These are phyloP conservation scores for Malassezia restricta DNA, from an alignment of 1,284 basidiomycete species.

Conservation along the genomic window DNA sequence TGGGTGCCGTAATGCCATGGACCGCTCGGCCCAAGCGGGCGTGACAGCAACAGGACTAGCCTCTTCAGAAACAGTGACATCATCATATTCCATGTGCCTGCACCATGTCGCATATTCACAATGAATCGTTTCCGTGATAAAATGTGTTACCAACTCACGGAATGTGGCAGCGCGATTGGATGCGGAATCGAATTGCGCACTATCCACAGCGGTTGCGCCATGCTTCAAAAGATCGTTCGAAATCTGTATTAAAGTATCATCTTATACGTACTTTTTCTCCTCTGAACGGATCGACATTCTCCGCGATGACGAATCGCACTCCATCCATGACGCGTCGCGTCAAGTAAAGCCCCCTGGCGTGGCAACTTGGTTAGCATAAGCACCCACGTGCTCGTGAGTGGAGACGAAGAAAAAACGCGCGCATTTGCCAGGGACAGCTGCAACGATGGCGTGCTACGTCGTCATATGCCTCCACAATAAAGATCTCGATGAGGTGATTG, in stretches of 20 bases:
- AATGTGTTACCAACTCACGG: conserved; percentile 3
- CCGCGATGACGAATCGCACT: conserved; percentile 3
- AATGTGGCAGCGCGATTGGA: neutral
- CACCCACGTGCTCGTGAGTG: too few relatives aligned
- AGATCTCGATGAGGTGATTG: conserved; percentile 4
- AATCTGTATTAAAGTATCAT: neutral
- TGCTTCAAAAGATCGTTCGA: neutral
- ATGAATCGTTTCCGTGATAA: conserved; percentile 8
- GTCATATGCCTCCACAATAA: neutral
- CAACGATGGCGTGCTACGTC: conserved; percentile 6
- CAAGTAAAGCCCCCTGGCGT: neutral
- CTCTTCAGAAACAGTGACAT: neutral
- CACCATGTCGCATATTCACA: conserved; percentile 1
- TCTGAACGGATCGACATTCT: neutral
- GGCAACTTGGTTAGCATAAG: neutral
- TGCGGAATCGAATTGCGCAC: too few relatives aligned
- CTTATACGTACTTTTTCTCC: neutral
- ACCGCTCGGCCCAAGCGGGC: conserved; percentile 29
- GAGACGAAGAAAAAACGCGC: neutral
- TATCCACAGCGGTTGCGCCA: neutral
- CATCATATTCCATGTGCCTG: neutral
- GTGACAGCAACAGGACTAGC: conserved; percentile 9
- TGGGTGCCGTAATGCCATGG: conserved; percentile 17
- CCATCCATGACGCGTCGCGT: neutral
- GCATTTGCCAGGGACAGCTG: neutral